Base-by-base conservation (phyloP, 441 rosid species). In the Populus hybrid region DNA sequence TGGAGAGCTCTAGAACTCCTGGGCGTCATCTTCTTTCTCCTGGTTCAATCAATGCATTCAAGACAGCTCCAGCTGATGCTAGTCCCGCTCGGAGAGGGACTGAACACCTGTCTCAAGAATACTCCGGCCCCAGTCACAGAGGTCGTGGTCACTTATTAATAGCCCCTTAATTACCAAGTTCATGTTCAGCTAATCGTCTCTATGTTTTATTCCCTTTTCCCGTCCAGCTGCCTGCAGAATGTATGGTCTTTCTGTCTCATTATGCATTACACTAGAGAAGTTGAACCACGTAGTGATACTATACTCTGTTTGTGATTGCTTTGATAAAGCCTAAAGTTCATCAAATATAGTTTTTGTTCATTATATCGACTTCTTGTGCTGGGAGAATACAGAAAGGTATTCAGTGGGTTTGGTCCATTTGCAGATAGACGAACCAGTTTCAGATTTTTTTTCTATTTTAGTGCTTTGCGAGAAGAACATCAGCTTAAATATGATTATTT, bases 11-110 rank as follows among this genome's bases (percentile, higher is more conserved):
- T 23, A 81, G 88, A 80, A 74, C 70, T 77, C 77, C 77, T 30
- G 14, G 61, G 3, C 61, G 36, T 11, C 75, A 53, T 10, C 63
- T 14, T 53, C n/a, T 75, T 80, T 74, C 79, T 38, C 42, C 80
- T 53, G 3, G 67, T 79, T 72, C 88, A 16, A 12, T 5, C 66
- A 73, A 63, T 30, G 65, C 30, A 24, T 63, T 73, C 67, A 80
- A 70, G 42, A 77, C 69, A 21, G 59, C 76, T 26, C 67, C 14
- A 71, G 85, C 88, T 38, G 76, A 78, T 71, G 80, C 86, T 10
- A 83, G 86, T 73, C 88, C 86, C 8, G 80, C 85, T 67, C 59
- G 24, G 65, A 21, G 85, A 67, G 86, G 86, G 28, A 59, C 38
- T 9, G 80, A 69, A 23, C 70, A 71, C 20, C 20, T 77, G 10